phyloP scores from a whole-genome alignment of 306 rosid genomes.

The Sindora glabra region DNA sequence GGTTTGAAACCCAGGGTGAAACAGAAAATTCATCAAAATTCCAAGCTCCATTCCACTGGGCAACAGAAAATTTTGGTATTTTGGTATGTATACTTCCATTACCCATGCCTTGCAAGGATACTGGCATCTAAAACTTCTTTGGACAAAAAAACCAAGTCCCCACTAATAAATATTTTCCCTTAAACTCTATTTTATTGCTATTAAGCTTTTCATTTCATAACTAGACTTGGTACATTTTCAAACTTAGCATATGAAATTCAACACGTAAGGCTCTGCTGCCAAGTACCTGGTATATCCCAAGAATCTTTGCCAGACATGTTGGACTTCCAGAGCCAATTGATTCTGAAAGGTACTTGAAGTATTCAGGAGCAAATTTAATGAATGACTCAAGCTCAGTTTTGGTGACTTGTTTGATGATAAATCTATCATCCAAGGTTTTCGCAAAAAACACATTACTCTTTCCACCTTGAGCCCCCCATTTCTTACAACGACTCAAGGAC shows the following conservation, averaged over 20 bases:
- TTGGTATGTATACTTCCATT: no score
- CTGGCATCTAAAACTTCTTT: background rate
- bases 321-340: conserved; percentile 71
- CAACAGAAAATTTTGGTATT: no score
- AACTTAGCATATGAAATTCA: background rate
- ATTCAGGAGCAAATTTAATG: conserved; percentile 69
- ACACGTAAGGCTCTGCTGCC: background rate
- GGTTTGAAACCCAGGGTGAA: no score
- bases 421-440: conserved; percentile 86
- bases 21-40: no score
- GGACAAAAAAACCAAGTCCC: background rate
- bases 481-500: conserved; percentile 92
- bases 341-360: conserved; percentile 81
- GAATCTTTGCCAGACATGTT: conserved; percentile 90
- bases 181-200: background rate
- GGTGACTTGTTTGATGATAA: conserved; percentile 82
- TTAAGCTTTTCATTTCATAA: conserved; percentile 1
- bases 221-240: background rate
- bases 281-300: conserved; percentile 95
- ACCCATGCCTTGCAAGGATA: background rate
- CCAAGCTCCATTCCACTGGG: no score
- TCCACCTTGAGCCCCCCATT: conserved; percentile 99
- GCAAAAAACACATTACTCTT: conserved; percentile 98
- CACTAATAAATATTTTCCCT: no score
- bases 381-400: conserved; percentile 96